Conservation (phyloP, 176 grass and related monocot species). For the Avena atlantica region DNA sequence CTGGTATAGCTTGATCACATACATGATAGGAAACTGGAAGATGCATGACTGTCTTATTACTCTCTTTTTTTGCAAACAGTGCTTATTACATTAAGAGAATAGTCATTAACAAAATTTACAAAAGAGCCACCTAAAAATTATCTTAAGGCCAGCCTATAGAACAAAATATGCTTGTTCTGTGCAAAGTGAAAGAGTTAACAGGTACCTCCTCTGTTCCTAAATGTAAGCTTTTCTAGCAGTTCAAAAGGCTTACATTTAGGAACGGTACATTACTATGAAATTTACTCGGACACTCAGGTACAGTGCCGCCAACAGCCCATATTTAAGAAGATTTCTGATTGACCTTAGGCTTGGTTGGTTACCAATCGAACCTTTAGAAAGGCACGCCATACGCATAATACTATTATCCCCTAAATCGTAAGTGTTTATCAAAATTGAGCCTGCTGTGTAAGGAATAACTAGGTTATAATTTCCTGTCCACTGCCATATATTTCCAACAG, state of each 20-base stretch:
- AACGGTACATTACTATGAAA: neutral
- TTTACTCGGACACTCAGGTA: neutral
- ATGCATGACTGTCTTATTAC: neutral
- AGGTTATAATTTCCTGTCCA: neutral
- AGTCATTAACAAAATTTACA: neutral
- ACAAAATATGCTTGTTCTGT: neutral
- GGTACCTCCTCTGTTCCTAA: neutral
- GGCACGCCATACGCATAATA: neutral
- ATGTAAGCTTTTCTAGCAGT: too few relatives aligned
- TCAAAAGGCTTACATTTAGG: too few relatives aligned
- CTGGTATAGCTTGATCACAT: neutral
- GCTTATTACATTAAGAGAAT: neutral
- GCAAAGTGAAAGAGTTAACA: neutral
- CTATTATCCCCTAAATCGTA: constrained; percentile 8
- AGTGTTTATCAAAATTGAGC: neutral
- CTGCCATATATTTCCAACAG: neutral
- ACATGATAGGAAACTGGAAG: neutral
- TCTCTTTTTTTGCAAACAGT: neutral
- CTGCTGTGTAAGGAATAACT: neutral
- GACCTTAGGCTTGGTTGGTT: neutral
- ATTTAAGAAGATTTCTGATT: neutral
- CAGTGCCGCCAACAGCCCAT: neutral
- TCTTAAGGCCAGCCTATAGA: neutral
- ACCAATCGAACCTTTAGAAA: neutral
- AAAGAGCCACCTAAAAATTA: neutral